Percentiles rank a stretch among this genome's conserved stretches.
Evolutionary conservation across 768 basidiomycete genomes (phyloP).

Genomic region (Auriculariales sp.): DNA sequence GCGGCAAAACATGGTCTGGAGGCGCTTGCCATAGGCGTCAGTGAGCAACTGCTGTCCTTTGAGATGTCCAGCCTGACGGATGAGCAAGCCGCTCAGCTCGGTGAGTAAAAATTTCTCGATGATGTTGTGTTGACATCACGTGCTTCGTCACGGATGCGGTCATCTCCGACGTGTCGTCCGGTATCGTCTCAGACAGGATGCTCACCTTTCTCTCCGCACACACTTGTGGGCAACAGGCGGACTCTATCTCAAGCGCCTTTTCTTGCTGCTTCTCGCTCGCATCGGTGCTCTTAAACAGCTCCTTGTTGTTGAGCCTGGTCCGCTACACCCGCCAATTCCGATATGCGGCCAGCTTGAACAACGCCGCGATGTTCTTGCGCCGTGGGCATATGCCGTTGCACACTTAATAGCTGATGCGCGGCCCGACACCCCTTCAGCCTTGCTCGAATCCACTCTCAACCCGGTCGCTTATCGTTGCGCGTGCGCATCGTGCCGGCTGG

Average conservation of each 20-base stretch:
- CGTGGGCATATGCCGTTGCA: slow-evolving; percentile 37
- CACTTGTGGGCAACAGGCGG: too few relatives aligned
- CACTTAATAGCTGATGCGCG: not conserved
- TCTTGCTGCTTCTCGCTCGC: slow-evolving; percentile 23
- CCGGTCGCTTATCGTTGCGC: slow-evolving; percentile 54
- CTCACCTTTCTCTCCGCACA: too few relatives aligned
- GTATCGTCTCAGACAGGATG: too few relatives aligned
- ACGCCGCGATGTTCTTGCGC: slow-evolving; percentile 61
- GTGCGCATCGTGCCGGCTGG: slow-evolving; percentile 52
- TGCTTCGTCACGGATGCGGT: too few relatives aligned
- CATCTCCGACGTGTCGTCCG: too few relatives aligned
- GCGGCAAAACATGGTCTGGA: slow-evolving; percentile 9
- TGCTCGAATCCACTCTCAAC: slow-evolving; percentile 57
- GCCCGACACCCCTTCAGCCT: slow-evolving; percentile 54
- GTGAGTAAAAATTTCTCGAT: too few relatives aligned
- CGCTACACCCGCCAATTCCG: slow-evolving; percentile 14
- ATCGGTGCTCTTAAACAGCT: slow-evolving; percentile 20
- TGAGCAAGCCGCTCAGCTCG: not conserved
- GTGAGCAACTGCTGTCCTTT: slow-evolving; percentile 3
- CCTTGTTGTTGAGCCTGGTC: slow-evolving; percentile 14
- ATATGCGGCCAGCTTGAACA: slow-evolving; percentile 21
- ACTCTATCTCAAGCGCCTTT: slow-evolving; percentile 25
- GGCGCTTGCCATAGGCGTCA: slow-evolving; percentile 8
- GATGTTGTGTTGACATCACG: too few relatives aligned
- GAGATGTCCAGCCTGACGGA: slow-evolving; percentile 9